These are phyloP conservation scores for Wallacemonas rigidus DNA, from an alignment of 208 protist genomes.

Conservation along the genomic window DNA sequence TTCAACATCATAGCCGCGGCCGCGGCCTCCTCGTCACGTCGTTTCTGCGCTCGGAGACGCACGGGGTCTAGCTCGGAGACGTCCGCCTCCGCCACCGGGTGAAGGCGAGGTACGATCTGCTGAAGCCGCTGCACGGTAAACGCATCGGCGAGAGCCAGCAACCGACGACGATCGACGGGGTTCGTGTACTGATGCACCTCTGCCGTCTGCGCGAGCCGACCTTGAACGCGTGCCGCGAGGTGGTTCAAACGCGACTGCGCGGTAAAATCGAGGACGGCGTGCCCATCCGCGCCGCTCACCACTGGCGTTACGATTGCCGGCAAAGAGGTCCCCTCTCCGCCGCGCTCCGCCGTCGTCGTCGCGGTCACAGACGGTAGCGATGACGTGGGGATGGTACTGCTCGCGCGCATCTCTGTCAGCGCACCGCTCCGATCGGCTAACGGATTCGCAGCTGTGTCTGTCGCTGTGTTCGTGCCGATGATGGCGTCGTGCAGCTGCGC, in stretches of 20 bases:
- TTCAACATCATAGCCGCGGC: neutral
- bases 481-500: conserved; percentile 8
- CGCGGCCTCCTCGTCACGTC: neutral
- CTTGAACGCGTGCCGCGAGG: conserved; percentile 6
- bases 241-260: conserved; percentile 7
- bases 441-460: neutral
- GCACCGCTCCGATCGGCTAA: too few relatives aligned
- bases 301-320: neutral
- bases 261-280: neutral
- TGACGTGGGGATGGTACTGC: neutral
- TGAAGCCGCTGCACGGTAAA: conserved; percentile 19
- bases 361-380: neutral
- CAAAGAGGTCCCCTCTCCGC: too few relatives aligned
- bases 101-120: conserved; percentile 18
- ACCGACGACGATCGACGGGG: conserved; percentile 10
- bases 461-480: neutral
- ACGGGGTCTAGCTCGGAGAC: conserved; percentile 15
- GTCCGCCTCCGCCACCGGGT: neutral
- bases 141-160: conserved; percentile 15
- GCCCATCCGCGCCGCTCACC: neutral
- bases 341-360: neutral
- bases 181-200: conserved; percentile 4
- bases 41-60: neutral
- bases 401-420: neutral
- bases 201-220: conserved; percentile 6